Conservation (phyloP, 345 rosid species). For the Salix purpurea region DNA sequence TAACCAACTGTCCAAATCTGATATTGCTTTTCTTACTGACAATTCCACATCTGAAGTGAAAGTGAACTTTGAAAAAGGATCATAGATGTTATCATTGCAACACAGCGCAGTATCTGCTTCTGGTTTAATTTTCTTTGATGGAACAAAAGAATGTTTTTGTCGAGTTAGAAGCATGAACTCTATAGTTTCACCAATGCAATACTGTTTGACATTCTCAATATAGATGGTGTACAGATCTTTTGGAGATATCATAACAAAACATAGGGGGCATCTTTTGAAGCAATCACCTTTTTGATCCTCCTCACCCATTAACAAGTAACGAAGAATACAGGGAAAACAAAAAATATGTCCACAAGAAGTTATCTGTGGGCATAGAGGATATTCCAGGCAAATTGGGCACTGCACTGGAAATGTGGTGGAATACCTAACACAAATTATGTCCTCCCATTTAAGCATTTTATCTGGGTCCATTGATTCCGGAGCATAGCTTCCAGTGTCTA, state of each 20-base stretch:
- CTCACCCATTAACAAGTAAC: slow-evolving; percentile 66
- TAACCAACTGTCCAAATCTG: slow-evolving; percentile 86
- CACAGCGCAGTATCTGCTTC: slow-evolving; percentile 14
- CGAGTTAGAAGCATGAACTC: slow-evolving; percentile 83
- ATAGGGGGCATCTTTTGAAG: slow-evolving; percentile 80
- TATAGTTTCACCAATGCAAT: slow-evolving; percentile 53
- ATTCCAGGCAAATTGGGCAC: slow-evolving; percentile 91
- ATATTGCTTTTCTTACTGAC: slow-evolving; percentile 76
- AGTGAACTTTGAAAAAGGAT: slow-evolving; percentile 71
- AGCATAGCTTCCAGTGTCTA: slow-evolving; percentile 62
- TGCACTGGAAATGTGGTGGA: slow-evolving; percentile 78
- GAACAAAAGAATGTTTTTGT: slow-evolving; percentile 61
- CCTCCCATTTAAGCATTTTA: slow-evolving; percentile 85
- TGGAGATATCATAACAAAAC: slow-evolving; percentile 81
- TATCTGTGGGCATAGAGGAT: slow-evolving; percentile 89
- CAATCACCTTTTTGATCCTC: slow-evolving; percentile 61
- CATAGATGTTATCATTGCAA: slow-evolving; percentile 28
- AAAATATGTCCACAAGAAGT: slow-evolving; percentile 96
- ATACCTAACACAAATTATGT: slow-evolving; percentile 77
- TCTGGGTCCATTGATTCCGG: slow-evolving; percentile 85
- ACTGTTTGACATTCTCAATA: slow-evolving; percentile 70
- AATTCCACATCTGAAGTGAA: slow-evolving; percentile 80
- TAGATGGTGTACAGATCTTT: slow-evolving; percentile 71
- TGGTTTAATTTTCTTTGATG: slow-evolving; percentile 37
- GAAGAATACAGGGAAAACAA: slow-evolving; percentile 90